These are phyloP conservation scores for Xylaria multiplex DNA, from an alignment of 2,329 filamentous ascomycete genomes.

Conservation along the genomic window DNA sequence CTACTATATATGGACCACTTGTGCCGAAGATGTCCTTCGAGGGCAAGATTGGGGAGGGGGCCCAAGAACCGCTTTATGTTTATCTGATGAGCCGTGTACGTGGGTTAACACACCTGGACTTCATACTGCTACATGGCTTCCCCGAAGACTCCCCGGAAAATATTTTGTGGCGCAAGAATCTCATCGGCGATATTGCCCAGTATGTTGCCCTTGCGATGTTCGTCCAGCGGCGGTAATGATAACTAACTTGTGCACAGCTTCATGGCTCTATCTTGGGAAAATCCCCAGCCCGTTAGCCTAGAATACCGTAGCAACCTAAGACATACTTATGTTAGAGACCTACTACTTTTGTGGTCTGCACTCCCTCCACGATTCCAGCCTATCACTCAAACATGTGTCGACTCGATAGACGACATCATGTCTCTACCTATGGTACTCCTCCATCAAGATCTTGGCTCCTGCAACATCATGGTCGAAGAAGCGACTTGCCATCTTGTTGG, in stretches of 20 bases:
- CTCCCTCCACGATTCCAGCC: slow-evolving; percentile 52
- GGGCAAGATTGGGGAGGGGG: slow-evolving; percentile 36
- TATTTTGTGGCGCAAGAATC: slow-evolving; percentile 49
- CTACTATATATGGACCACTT: slow-evolving; percentile 48
- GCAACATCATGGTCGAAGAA: slow-evolving; percentile 55
- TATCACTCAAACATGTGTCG: slow-evolving; percentile 47
- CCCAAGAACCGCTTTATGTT: slow-evolving; percentile 50
- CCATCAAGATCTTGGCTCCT: slow-evolving; percentile 52
- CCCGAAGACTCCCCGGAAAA: slow-evolving; percentile 50
- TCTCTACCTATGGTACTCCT: slow-evolving; percentile 55
- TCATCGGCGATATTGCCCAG: slow-evolving; percentile 50
- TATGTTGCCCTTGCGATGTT: slow-evolving; percentile 26
- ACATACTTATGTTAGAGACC: slow-evolving; percentile 24
- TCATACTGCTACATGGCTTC: slow-evolving; percentile 50
- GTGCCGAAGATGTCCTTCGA: slow-evolving; percentile 45
- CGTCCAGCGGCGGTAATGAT: slow-evolving; percentile 11
- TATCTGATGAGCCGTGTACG: slow-evolving; percentile 52
- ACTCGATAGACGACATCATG: slow-evolving; percentile 48
- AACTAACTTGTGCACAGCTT: slow-evolving; percentile 46
- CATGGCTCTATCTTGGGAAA: slow-evolving; percentile 53
- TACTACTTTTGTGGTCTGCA: slow-evolving; percentile 17
- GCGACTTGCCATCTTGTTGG: slow-evolving; percentile 51
- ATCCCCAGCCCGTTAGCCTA: slow-evolving; percentile 44
- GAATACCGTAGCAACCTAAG: slow-evolving; percentile 42
- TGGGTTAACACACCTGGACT: slow-evolving; percentile 50